Base-by-base conservation (phyloP, 805 yeast genomes). In the Dipodascopsis uninucleata region DNA sequence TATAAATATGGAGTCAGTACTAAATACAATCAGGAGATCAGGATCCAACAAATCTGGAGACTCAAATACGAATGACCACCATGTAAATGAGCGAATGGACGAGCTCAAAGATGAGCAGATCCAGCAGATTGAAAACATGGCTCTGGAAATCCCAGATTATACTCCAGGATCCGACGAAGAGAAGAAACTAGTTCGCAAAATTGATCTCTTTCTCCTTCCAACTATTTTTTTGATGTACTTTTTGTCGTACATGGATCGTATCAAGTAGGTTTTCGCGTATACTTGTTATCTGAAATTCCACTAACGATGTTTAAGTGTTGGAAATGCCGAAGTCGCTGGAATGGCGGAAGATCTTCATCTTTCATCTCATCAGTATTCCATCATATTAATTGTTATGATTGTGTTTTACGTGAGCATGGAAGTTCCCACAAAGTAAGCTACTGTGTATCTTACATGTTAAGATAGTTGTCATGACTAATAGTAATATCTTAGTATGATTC, bases 51-150 rank as follows among this genome's bases (percentile, higher is more conserved):
- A n/a, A n/a, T n/a, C n/a, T n/a, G n/a, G n/a, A n/a, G n/a, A n/a
- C n/a, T n/a, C n/a, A n/a, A n/a, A n/a, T n/a, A n/a, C n/a, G n/a
- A n/a, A n/a, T n/a, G n/a, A n/a, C n/a, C n/a, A n/a, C n/a, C n/a
- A n/a, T n/a, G n/a, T n/a, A n/a, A n/a, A n/a, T n/a, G n/a, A n/a
- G n/a, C n/a, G n/a, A n/a, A n/a, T n/a, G n/a, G n/a, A n/a, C n/a
- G n/a, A n/a, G n/a, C n/a, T n/a, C n/a, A n/a, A 55, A 38, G 68
- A 61, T 12, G 29, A 26, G 29, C 12, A 14, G 14, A 12, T 26
- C 14, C 12, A 26, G 29, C 29, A 26, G 29, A 14, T 26, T 26
- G 29, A 26, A 14, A 26, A 26, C 29, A 12, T 26, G 29, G 14
- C 12, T 14, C 29, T 26, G 12, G 29, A 26, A 26, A 12, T 26